Evolutionary conservation across 805 yeast genomes (phyloP).

Genomic region (Metschnikowia borealis): DNA sequence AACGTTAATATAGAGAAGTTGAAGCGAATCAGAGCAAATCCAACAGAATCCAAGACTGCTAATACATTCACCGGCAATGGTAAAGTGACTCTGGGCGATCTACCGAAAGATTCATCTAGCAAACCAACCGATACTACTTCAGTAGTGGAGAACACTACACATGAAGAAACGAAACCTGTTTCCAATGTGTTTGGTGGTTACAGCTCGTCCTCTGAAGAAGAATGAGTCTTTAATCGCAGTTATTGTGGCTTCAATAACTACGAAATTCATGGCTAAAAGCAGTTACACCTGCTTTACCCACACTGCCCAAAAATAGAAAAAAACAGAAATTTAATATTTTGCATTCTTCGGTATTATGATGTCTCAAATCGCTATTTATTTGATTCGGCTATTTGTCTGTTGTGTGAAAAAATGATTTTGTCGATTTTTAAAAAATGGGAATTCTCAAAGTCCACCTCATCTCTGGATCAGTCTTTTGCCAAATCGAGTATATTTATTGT

Average conservation of each 20-base stretch:
- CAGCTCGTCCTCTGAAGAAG: slow-evolving; percentile 1
- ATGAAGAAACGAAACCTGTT: background rate
- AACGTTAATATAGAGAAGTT: slow-evolving; percentile 1
- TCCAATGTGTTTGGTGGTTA: background rate
- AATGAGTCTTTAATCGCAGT: background rate
- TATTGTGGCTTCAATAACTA: background rate
- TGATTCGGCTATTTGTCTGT: too few species aligned
- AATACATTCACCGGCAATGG: background rate
- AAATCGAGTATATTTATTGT: background rate
- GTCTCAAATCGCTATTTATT: too few species aligned
- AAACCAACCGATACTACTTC: background rate
- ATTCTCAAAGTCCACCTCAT: too few species aligned
- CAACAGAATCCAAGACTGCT: background rate
- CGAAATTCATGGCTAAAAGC: too few species aligned
- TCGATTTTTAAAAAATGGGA: too few species aligned
- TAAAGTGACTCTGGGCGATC: background rate
- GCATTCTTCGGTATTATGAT: background rate
- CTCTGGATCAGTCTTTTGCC: background rate
- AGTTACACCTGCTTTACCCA: too few species aligned
- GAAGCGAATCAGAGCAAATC: background rate
- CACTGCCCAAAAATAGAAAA: too few species aligned
- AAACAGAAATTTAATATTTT: background rate
- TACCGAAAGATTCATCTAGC: background rate
- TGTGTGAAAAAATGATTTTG: too few species aligned
- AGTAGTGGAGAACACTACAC: background rate